Conservation (phyloP, 495 filamentous ascomycete species). For the Trichoderma reesei region DNA sequence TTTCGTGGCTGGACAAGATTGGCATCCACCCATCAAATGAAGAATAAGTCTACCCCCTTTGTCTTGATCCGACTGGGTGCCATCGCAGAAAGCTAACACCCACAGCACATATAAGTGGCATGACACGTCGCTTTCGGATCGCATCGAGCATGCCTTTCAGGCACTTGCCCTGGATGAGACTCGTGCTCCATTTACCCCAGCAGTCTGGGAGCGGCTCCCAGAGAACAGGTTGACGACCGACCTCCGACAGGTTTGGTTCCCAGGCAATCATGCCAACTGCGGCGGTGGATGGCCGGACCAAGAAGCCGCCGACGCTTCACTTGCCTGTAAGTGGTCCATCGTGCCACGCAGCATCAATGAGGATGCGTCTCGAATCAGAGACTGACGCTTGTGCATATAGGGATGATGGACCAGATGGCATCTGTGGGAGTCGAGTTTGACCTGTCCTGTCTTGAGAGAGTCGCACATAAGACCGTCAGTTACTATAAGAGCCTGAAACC, state of each 20-base stretch:
- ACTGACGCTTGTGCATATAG: constrained; percentile 13
- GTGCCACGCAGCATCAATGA: constrained; percentile 10
- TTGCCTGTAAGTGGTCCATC: constrained; percentile 44
- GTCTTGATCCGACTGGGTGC: neutral
- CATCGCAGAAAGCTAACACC: constrained; percentile 10
- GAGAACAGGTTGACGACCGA: constrained; percentile 32
- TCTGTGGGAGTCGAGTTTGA: constrained; percentile 51
- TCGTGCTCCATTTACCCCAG: constrained; percentile 52
- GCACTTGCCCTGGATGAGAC: constrained; percentile 65
- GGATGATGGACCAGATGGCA: constrained; percentile 59
- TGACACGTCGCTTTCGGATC: constrained; percentile 47
- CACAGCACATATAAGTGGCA: constrained; percentile 40
- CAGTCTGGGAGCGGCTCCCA: constrained; percentile 45
- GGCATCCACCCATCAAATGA: constrained; percentile 39
- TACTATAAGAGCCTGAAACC: constrained; percentile 24
- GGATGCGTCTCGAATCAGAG: constrained; percentile 5
- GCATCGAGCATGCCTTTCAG: constrained; percentile 61
- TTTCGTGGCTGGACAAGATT: constrained; percentile 25
- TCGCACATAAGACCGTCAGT: constrained; percentile 37
- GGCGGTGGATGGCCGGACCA: constrained; percentile 45
- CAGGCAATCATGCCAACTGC: constrained; percentile 56
- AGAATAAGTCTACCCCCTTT: constrained; percentile 27
- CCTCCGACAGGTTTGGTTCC: constrained; percentile 67
- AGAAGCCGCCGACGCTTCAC: constrained; percentile 49
- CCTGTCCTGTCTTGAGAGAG: constrained; percentile 40